These are phyloP conservation scores for Alternaria ethzedia DNA, from an alignment of 2,329 filamentous ascomycete species.

Conservation along the genomic window DNA sequence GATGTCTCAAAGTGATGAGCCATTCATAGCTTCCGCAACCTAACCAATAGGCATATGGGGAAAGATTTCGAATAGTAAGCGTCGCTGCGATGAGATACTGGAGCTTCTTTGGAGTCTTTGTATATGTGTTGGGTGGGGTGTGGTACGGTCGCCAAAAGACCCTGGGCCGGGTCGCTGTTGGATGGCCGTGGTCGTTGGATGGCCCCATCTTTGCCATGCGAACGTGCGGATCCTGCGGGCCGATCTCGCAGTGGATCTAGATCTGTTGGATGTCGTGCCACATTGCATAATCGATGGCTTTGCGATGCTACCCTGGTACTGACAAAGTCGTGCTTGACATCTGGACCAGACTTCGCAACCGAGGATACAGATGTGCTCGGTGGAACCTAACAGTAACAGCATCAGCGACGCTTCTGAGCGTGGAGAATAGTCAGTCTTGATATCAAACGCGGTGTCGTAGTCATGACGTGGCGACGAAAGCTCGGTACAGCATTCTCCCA, in stretches of 20 bases:
- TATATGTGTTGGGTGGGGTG: not conserved
- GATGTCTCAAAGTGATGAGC: not conserved
- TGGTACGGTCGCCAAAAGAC: not conserved
- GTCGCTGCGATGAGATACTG: not conserved
- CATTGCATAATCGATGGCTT: not conserved
- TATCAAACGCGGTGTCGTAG: not conserved
- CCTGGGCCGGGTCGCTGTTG: not conserved
- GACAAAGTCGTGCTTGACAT: not conserved
- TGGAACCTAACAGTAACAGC: not conserved
- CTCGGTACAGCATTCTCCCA: not conserved
- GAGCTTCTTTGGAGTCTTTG: not conserved
- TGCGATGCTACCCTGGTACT: not conserved
- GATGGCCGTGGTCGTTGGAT: not conserved
- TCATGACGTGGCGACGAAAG: not conserved
- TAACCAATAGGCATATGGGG: not conserved
- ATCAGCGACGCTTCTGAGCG: not conserved
- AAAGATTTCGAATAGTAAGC: not conserved
- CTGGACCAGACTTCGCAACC: not conserved
- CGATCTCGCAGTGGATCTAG: not conserved
- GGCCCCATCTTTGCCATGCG: conserved; percentile 7
- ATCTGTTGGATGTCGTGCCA: not conserved
- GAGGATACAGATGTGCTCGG: not conserved
- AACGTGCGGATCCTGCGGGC: conserved; percentile 11
- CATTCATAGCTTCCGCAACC: not conserved
- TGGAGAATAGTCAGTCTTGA: not conserved